A percentile compares a stretch with the other conserved stretches of the same genome.
These are phyloP conservation scores for Mortierella sp. DNA, from an alignment of 371 early-diverging fungal species.

Conservation along the genomic window DNA sequence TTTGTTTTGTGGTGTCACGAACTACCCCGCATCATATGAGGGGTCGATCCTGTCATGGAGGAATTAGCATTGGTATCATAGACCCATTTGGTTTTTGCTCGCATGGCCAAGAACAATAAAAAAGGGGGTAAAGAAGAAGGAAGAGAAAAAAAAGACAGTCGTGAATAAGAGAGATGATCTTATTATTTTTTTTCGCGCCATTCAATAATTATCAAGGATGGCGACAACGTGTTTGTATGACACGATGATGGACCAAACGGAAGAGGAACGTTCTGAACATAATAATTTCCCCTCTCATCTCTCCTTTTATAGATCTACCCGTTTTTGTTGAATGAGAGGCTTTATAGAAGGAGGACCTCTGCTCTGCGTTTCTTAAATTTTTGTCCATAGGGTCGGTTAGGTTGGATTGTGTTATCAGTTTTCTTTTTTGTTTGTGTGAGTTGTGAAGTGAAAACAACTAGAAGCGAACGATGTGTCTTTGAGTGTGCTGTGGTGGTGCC, in stretches of 20 bases:
- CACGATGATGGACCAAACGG: slow-evolving; percentile 13
- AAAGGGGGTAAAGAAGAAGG: not conserved
- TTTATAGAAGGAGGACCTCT: not conserved
- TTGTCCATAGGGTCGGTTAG: not conserved
- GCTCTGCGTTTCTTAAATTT: not conserved
- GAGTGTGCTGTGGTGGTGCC: not conserved
- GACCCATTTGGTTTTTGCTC: not conserved
- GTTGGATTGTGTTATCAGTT: not conserved
- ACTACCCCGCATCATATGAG: not conserved
- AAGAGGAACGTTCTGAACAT: slow-evolving; percentile 12
- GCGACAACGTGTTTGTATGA: slow-evolving; percentile 22
- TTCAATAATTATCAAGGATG: slow-evolving; percentile 12
- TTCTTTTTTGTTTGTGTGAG: not conserved
- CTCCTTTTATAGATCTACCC: not conserved
- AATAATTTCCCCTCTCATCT: slow-evolving; percentile 5
- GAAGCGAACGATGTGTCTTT: not conserved
- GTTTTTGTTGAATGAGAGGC: not conserved
- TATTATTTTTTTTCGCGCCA: not conserved
- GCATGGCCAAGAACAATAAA: not conserved
- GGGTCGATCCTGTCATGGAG: not conserved
- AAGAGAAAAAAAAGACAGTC: slow-evolving; percentile 6
- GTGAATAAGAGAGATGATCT: not conserved
- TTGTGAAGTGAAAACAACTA: not conserved
- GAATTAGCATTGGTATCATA: not conserved
- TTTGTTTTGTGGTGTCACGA: not conserved